Evolutionary conservation across 106 monocot species (phyloP), one percentile per base, ranked within the genome.

Genomic region (Allium fistulosum): DNA sequence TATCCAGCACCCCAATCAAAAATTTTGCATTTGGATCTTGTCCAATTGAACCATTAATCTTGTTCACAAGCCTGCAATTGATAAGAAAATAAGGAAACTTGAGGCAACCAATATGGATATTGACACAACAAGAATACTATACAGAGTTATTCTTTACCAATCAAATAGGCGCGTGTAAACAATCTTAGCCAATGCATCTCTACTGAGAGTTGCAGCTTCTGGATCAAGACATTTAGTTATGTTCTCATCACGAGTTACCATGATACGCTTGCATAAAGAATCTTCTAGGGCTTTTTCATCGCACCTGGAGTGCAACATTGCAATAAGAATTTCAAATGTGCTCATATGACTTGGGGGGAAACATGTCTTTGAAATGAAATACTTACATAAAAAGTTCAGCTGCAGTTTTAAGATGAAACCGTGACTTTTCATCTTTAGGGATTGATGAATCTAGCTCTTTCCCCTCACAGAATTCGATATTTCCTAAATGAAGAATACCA

Each of bases 141-240:
- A 26, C 8, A 67, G 50, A 51, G 26, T 51, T 11, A 17, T 18
- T 50, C 15, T 6, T 57, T 83, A 69, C 92, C 92, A 93, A 67
- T 93, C 92, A 81, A 93, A 93, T 52, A 93, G 59, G 13, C 79
- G 77, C 45, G 88, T 69, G 70, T 93, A 93, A 57, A 93, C 83
- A 81, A 74, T 88, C 71, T 93, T 93, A 52, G 92, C 92, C 50
- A 93, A 63, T 18, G 88, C 76, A 83, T 93, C 92, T 72, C 85
- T 71, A 75, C 85, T 85, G 50, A 80, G 76, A 62, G 69, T 69
- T 51, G 92, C 80, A 71, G 88, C 76, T n/a, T 69, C 78, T 48
- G 80, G 78, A 72, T 93, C 88, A 57, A 88, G 83, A 58, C 68
- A 55, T 72, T 88, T 93, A 26, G 75, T 70, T 49, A 93, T 93